These are phyloP conservation scores for Magnolia changhungtana DNA, from an alignment of 164 flowering plant genomes.

Conservation along the genomic window DNA sequence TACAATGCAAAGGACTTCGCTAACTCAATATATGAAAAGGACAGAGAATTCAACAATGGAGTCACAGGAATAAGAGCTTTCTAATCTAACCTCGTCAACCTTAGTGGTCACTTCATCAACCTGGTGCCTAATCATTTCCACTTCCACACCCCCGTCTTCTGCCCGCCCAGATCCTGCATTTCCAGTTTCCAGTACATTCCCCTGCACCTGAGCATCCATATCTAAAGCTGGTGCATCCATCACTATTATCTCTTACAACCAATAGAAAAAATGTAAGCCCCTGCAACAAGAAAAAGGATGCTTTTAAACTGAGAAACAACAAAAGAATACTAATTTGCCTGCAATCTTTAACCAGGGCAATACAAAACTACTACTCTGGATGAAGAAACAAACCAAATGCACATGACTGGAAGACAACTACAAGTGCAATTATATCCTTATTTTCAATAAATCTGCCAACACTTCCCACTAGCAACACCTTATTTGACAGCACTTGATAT, in stretches of 20 bases:
- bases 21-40: not conserved
- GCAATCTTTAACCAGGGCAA: too few species aligned
- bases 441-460: too few species aligned
- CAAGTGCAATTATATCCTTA: too few species aligned
- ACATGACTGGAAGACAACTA: too few species aligned
- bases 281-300: not conserved
- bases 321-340: not conserved
- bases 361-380: too few species aligned
- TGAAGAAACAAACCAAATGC: too few species aligned
- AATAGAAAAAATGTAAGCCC: not conserved
- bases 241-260: not conserved
- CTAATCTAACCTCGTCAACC: constrained; percentile 42
- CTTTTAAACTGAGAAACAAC: not conserved
- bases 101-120: constrained; percentile 42
- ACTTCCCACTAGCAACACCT: too few species aligned
- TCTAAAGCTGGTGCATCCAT: constrained; percentile 9
- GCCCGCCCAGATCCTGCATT: constrained; percentile 7
- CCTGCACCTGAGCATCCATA: not conserved
- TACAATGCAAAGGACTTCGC: not conserved
- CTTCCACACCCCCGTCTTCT: constrained; percentile 16
- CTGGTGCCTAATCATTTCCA: constrained; percentile 28
- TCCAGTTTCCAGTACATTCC: constrained; percentile 9
- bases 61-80: not conserved
- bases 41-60: not conserved
- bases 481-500: too few species aligned